These are phyloP conservation scores for Borealophlyctis nickersoniae DNA, from an alignment of 192 early-diverging fungal species.

Conservation along the genomic window DNA sequence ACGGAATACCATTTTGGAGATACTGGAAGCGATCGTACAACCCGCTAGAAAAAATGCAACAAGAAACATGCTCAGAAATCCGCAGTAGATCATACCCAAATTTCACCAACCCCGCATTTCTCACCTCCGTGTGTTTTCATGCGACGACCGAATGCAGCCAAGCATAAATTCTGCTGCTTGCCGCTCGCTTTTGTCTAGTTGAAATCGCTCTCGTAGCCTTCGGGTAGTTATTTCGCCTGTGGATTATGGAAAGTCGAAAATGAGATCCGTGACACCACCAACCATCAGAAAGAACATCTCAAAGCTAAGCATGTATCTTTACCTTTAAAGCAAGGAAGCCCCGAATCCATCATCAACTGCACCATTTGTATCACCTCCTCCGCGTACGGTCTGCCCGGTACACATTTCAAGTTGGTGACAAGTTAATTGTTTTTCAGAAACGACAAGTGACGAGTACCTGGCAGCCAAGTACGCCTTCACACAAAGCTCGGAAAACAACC, in stretches of 20 bases:
- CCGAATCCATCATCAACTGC: constrained; percentile 89
- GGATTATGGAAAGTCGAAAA: not conserved
- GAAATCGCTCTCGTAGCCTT: constrained; percentile 84
- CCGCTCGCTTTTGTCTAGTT: constrained; percentile 82
- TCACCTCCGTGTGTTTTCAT: constrained; percentile 84
- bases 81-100: not conserved
- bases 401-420: constrained; percentile 11
- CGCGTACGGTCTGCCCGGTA: constrained; percentile 78
- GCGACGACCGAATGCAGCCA: constrained; percentile 80
- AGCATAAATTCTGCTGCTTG: constrained; percentile 96
- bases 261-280: not conserved
- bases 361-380: constrained; percentile 90
- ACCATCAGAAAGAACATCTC: too few species aligned
- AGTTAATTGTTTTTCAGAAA: constrained; percentile 1
- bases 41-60: constrained; percentile 17
- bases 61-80: too few species aligned
- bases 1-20: constrained; percentile 57
- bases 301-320: too few species aligned
- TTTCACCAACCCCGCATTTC: not conserved
- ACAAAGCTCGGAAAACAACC: constrained; percentile 83
- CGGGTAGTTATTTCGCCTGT: constrained; percentile 70
- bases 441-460: constrained; percentile 31
- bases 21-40: constrained; percentile 58
- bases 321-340: constrained; percentile 96
- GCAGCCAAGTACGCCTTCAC: constrained; percentile 89